These are phyloP conservation scores for Inga leiocalycina DNA, from an alignment of 306 rosid genomes.

Conservation along the genomic window DNA sequence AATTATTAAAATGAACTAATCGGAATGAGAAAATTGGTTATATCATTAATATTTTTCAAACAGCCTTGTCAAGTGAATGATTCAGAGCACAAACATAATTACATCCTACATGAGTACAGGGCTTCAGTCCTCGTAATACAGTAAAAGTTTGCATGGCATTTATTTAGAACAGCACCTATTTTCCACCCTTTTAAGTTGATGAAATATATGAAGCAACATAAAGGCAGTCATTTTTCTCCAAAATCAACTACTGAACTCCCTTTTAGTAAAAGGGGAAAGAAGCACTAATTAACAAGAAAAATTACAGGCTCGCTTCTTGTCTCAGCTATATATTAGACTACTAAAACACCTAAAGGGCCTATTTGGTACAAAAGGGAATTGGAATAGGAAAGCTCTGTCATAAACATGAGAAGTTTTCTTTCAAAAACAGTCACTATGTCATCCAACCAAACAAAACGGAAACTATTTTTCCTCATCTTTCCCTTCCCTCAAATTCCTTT, in stretches of 20 bases:
- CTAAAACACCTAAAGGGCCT: not conserved
- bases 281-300: slow-evolving; percentile 1
- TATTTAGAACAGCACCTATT: not conserved
- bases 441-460: not conserved
- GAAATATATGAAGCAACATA: not conserved
- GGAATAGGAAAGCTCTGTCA: not conserved
- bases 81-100: not conserved
- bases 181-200: not conserved
- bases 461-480: not conserved
- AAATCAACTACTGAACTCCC: not conserved
- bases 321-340: slow-evolving; percentile 6
- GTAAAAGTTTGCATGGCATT: no score
- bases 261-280: not conserved
- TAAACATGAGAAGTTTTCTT: not conserved
- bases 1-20: not conserved
- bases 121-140: not conserved
- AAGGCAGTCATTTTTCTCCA: not conserved
- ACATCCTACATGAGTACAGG: not conserved
- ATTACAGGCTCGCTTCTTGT: not conserved
- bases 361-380: not conserved
- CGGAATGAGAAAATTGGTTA: not conserved
- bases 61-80: not conserved
- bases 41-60: not conserved
- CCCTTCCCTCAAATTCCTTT: not conserved
- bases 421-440: not conserved